Percentiles rank a stretch among this genome's conserved stretches.
Evolutionary conservation across 345 rosid species (phyloP).

Genomic region (Populus simonii): DNA sequence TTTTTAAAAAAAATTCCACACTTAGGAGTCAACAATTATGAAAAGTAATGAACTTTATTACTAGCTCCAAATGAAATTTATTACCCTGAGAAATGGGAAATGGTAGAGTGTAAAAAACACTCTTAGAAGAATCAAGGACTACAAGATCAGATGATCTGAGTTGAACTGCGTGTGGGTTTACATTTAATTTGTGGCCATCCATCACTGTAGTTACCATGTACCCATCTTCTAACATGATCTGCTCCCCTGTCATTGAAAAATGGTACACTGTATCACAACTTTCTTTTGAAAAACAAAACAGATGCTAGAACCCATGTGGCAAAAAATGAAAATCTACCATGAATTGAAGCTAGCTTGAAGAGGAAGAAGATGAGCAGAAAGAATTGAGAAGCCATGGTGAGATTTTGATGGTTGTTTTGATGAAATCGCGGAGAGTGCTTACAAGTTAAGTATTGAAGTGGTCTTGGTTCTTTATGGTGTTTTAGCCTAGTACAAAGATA

Average conservation of each 20-base stretch:
- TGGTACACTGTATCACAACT: background rate
- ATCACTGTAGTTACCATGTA: constrained; percentile 56
- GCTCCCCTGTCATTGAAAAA: constrained; percentile 31
- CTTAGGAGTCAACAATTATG: background rate
- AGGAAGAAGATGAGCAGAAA: background rate
- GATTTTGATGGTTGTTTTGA: background rate
- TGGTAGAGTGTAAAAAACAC: constrained; percentile 49
- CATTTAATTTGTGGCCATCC: constrained; percentile 44
- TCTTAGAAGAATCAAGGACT: constrained; percentile 42
- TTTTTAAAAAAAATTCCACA: background rate
- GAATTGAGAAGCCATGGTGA: background rate
- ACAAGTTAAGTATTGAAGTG: background rate
- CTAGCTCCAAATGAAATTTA: background rate
- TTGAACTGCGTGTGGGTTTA: constrained; percentile 43
- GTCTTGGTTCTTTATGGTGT: background rate
- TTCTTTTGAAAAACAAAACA: background rate
- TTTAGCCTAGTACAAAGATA: background rate
- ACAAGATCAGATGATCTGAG: constrained; percentile 51
- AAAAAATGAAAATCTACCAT: background rate
- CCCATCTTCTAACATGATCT: constrained; percentile 49
- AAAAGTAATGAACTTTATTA: background rate
- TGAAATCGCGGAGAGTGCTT: background rate
- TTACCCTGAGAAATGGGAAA: constrained; percentile 51
- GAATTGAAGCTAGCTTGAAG: background rate
- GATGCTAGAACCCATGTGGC: too few relatives aligned